These are phyloP conservation scores for Penicillium cinerascens DNA, from an alignment of 495 filamentous ascomycete genomes.

Conservation along the genomic window DNA sequence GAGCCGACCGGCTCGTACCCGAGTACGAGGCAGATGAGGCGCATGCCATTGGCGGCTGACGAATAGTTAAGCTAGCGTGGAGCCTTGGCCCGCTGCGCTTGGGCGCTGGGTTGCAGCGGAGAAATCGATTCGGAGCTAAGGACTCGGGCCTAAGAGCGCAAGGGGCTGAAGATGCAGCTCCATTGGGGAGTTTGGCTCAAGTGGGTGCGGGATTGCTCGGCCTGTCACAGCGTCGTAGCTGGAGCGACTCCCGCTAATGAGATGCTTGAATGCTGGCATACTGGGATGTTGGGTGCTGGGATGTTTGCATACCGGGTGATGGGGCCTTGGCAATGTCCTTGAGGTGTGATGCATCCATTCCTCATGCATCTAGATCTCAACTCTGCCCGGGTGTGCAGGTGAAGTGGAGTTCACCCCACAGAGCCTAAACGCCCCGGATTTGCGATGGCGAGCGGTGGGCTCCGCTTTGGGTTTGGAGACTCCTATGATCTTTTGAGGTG, in stretches of 20 bases:
- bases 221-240: background rate
- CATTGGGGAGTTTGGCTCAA: too few species aligned
- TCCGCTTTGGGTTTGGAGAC: background rate
- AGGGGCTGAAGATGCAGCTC: background rate
- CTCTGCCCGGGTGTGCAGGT: too few species aligned
- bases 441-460: background rate
- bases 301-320: background rate
- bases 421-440: background rate
- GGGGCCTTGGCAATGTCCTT: background rate
- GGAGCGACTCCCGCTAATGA: background rate
- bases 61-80: constrained; percentile 1
- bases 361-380: background rate
- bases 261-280: background rate
- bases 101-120: constrained; percentile 4
- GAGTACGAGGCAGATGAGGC: background rate
- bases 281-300: too few species aligned
- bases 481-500: too few species aligned
- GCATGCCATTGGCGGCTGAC: constrained; percentile 1
- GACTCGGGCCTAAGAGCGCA: background rate
- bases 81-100: background rate
- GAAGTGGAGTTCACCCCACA: background rate
- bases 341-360: background rate
- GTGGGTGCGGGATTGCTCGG: background rate
- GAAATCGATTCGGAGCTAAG: background rate
- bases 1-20: constrained; percentile 18